Evolutionary conservation across 163 green algal genomes (phyloP).

Genomic region (Chloromonas sp.): DNA sequence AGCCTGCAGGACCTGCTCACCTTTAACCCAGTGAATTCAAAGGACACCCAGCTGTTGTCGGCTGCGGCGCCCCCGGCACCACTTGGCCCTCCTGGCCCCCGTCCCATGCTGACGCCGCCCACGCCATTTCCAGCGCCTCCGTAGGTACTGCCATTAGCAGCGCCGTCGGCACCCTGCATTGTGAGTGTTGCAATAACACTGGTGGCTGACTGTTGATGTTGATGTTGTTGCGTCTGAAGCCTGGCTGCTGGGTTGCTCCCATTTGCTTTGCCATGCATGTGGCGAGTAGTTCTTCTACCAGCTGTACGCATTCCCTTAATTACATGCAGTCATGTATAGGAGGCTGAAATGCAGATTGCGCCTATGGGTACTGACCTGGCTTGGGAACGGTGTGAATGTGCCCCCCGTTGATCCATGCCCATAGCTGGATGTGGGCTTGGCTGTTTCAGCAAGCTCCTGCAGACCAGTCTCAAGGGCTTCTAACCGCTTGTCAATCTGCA

Average conservation of each 20-base stretch:
- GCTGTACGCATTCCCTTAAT: too few species aligned
- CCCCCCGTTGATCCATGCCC: background rate
- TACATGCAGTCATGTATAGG: too few species aligned
- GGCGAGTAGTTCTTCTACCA: background rate
- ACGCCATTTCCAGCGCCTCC: too few species aligned
- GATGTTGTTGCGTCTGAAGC: background rate
- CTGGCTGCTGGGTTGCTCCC: background rate
- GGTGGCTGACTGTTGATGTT: too few species aligned
- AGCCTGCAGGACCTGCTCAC: background rate
- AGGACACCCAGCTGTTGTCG: background rate
- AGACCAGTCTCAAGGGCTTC: constrained; percentile 24
- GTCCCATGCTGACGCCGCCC: background rate
- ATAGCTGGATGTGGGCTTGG: background rate
- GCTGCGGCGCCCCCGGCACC: constrained; percentile 1
- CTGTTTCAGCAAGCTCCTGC: constrained; percentile 26
- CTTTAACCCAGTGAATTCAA: constrained; percentile 4
- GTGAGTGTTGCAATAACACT: too few species aligned
- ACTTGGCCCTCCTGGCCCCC: background rate
- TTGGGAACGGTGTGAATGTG: constrained; percentile 5
- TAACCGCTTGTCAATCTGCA: constrained; percentile 21
- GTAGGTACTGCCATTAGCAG: too few species aligned
- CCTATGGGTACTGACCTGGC: too few species aligned
- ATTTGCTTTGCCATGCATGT: background rate
- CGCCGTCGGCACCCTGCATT: too few species aligned
- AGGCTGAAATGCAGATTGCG: too few species aligned